Percentiles rank a stretch among this genome's conserved stretches.
Evolutionary conservation across 371 early-diverging fungal species (phyloP).

Genomic region (Rhizomucor miehei): DNA sequence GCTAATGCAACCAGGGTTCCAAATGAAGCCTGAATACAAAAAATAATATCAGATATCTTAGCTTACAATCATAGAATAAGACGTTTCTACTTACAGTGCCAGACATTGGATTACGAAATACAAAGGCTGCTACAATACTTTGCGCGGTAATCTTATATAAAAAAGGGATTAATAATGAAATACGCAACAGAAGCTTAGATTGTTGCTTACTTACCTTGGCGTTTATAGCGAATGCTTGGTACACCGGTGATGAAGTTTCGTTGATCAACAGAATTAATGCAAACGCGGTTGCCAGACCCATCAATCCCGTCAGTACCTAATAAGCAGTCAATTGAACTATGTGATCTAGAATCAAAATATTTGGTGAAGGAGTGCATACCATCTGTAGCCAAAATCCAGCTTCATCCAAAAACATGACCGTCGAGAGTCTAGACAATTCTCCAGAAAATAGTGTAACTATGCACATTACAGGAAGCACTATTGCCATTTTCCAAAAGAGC

Average conservation of each 20-base stretch:
- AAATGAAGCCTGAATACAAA: neutral
- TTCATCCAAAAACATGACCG: slow-evolving; percentile 10
- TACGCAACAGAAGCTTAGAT: no score
- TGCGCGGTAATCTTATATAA: neutral
- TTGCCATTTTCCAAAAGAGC: neutral
- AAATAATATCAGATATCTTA: no score
- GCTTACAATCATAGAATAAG: no score
- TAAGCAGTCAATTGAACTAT: neutral
- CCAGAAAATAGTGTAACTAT: slow-evolving; percentile 9
- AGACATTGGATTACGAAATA: slow-evolving; percentile 2
- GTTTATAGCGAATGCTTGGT: slow-evolving; percentile 7
- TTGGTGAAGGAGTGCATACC: no score
- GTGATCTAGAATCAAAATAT: no score
- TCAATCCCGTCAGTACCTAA: slow-evolving; percentile 11
- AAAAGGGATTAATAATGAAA: neutral
- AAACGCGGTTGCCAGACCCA: slow-evolving; percentile 8
- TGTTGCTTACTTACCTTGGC: slow-evolving; percentile 13
- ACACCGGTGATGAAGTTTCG: slow-evolving; percentile 9
- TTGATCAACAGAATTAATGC: slow-evolving; percentile 12
- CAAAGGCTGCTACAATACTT: neutral
- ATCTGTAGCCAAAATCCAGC: slow-evolving; percentile 20
- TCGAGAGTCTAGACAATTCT: slow-evolving; percentile 7
- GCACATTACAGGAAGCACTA: slow-evolving; percentile 2
- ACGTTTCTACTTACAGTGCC: neutral
- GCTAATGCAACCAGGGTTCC: neutral